Evolutionary conservation across 2,329 filamentous ascomycete genomes (phyloP), one percentile per base, ranked within the genome.

Genomic region (Nothophoma quercina): DNA sequence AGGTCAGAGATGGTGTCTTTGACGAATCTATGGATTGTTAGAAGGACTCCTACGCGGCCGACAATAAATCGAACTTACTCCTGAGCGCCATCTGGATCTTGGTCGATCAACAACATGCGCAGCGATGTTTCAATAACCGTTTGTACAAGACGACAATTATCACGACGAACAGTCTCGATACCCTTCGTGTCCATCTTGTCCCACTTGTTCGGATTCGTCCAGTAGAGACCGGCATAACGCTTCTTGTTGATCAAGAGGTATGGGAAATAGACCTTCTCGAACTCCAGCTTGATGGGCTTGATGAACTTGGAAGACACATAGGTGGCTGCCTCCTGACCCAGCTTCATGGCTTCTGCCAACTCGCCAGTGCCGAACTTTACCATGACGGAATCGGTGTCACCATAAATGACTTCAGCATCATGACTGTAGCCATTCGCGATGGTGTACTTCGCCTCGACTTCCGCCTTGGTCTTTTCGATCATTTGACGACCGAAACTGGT

Each of bases 131-230:
- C 95, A 67, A 99, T 98, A 53, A 98, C 95, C 3, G 90, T 97
- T 75, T 98, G 93, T 13, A 98, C 95, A 54, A 99, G 79, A 44
- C 95, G 82, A 72, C 95, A 99, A 72, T 99, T 99, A 75, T 99
- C 95, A 82, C 95, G 84, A 63, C 95, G 88, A 38, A 99, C 96
- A 3, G 95, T 99, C 77, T 99, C 95, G 62, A 99, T 98, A 82
- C 95, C 95, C 75, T 99, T 99, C 55, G 91, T 98, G 76, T 99
- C 95, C 96, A 99, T 99, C 81, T 98, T 99, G 83, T 99, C 96
- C 74, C 89, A 95, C 76, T 96, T 97, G 33, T 93, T 85, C 0
- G 93, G 86, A 62, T 89, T 95, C 5, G 95, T 99, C 93, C 93
- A 99, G 78, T 91, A 98, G 25, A 99, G 78, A n/a, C 95, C 95